A percentile compares a stretch with the other conserved stretches of the same genome.
These are phyloP conservation scores for Cyclanthera cordifolia DNA, from an alignment of 306 rosid species.

Conservation along the genomic window DNA sequence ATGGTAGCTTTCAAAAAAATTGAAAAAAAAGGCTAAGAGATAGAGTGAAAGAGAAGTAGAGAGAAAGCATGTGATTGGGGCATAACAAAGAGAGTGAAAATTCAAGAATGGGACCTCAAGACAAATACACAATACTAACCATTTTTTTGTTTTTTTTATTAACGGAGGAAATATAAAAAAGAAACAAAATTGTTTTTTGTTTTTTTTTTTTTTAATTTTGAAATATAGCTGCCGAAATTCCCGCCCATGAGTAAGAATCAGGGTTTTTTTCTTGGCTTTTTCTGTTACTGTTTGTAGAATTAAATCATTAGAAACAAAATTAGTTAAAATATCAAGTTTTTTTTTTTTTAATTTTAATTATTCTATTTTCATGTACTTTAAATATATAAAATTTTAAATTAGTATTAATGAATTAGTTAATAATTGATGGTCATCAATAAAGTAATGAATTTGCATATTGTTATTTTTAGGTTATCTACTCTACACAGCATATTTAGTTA, in stretches of 20 bases:
- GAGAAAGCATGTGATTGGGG: constrained; percentile 42
- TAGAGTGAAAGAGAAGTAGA: neutral
- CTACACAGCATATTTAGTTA: too few relatives aligned
- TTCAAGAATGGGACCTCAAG: constrained; percentile 35
- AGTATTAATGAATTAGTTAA: too few relatives aligned
- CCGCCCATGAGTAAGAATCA: constrained; percentile 35
- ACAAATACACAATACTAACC: constrained; percentile 26
- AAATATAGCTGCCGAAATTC: constrained; percentile 31
- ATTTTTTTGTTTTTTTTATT: constrained; percentile 13
- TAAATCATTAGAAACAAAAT: neutral
- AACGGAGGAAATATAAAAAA: neutral
- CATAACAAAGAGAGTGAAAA: constrained; percentile 32
- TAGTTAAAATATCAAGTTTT: too few relatives aligned
- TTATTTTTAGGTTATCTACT: too few relatives aligned
- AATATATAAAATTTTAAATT: too few relatives aligned
- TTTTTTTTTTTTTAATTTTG: neutral
- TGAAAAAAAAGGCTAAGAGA: neutral
- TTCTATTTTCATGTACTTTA: too few relatives aligned
- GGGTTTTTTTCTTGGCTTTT: neutral
- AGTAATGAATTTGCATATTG: too few relatives aligned
- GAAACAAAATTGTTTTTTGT: neutral
- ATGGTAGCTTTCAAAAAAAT: constrained; percentile 17
- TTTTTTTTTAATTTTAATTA: too few relatives aligned
- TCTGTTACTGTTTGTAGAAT: neutral
- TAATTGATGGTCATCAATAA: too few relatives aligned